Evolutionary conservation across 192 early-diverging fungal genomes (phyloP), one percentile per base, ranked within the genome.

Genomic region (Mortierella alpina): DNA sequence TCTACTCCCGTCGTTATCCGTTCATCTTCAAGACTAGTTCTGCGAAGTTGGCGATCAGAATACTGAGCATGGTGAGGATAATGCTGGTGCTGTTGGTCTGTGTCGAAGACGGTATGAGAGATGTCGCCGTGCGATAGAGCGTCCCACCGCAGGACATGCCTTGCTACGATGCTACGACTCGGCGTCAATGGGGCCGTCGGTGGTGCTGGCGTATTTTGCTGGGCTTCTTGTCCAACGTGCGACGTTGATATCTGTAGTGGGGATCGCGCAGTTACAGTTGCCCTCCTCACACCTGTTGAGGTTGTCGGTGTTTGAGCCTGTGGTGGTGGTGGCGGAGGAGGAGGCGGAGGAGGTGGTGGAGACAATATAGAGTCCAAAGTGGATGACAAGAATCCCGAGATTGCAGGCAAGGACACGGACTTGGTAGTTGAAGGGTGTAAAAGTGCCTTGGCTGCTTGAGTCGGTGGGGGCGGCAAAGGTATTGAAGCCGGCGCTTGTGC

Each of bases 41-140:
- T 9, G n/a, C 18, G 50, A 53, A 15, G 46, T 53, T 60, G 65
- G 56, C 9, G 40, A 5, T 59, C 18, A 18, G 20, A 63, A 58
- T 44, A 64, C 5, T 73, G 64, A 14, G 41, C 7, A 20, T 72
- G 44, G 20, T 53, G 59, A 54, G 46, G 11, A 54, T 23, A 47
- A 39, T 31, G 15, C 50, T 65, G 50, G 20, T 59, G 59, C n/a
- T 66, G 61, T 13, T 48, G 31, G 13, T 57, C 75, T 17, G 68
- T 67, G 53, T 79, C 75, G 44, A 79, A 79, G 40, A 79, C 75
- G 7, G 75, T 79, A 9, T 79, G 75, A 8, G 75, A 60, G 7
- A 79, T 79, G 50, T 79, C 75, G 3, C 57, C 63, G 46, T 79
- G 75, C 0, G 68, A 67, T 11, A 79, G 69, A 5, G 69, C 69